A percentile compares a stretch with the other conserved stretches of the same genome.
Evolutionary conservation across 768 basidiomycete genomes (phyloP).

Genomic region (Hypholoma fasciculare): DNA sequence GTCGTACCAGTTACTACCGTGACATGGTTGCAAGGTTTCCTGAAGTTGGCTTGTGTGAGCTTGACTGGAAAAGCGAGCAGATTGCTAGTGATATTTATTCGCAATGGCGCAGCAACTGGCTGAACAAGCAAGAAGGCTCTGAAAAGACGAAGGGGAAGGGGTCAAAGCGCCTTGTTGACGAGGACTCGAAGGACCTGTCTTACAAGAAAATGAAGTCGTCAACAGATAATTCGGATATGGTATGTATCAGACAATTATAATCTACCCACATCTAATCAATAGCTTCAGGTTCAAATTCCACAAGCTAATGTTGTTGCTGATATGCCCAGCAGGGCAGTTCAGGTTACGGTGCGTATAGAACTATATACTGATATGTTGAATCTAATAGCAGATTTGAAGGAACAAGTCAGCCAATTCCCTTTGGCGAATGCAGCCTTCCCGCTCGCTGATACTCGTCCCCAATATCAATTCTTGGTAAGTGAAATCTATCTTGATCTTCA

Average conservation of each 20-base stretch:
- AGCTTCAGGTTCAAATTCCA: not conserved
- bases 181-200: conserved; percentile 7
- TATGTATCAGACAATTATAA: not conserved
- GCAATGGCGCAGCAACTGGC: conserved; percentile 7
- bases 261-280: not conserved
- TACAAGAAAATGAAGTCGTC: conserved; percentile 10
- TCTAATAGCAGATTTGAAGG: conserved; percentile 10
- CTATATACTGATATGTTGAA: conserved; percentile 3
- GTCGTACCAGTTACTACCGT: conserved; percentile 3
- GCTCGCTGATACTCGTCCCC: conserved; percentile 8
- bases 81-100: conserved; percentile 12
- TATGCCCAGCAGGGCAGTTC: conserved; percentile 6
- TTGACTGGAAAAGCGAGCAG: conserved; percentile 16
- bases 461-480: conserved; percentile 10
- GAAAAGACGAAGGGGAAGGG: conserved; percentile 9
- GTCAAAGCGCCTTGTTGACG: conserved; percentile 8
- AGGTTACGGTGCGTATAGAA: conserved; percentile 5
- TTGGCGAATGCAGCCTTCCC: conserved; percentile 5
- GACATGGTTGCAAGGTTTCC: conserved; percentile 10
- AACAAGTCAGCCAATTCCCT: conserved; percentile 10
- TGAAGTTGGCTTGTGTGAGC: conserved; percentile 10
- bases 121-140: not conserved
- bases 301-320: not conserved
- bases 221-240: not conserved
- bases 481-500: conserved; percentile 3